phyloP scores from a whole-genome alignment of 2,329 filamentous ascomycete genomes.

The Stylonectria norvegica region DNA sequence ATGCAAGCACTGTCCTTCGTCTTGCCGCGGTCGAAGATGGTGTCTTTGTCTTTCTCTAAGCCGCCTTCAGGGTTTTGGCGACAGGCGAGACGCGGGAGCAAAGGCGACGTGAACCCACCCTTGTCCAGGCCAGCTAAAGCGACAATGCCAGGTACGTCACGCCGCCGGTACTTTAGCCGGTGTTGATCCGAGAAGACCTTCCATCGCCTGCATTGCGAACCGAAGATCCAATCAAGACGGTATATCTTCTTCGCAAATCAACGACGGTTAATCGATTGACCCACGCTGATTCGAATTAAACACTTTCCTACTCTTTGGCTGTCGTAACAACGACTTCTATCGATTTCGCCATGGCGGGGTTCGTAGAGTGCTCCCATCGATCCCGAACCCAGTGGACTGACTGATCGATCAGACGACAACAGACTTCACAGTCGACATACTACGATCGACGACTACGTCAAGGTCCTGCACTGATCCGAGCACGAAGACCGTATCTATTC shows the following conservation, averaged over 20 bases:
- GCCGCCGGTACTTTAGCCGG: constrained; percentile 18
- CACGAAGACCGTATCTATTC: constrained; percentile 85
- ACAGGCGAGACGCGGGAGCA: constrained; percentile 21
- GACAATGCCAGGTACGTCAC: constrained; percentile 13
- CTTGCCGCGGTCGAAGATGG: neutral
- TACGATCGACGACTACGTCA: constrained; percentile 87
- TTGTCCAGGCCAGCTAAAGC: constrained; percentile 8
- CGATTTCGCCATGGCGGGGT: constrained; percentile 22
- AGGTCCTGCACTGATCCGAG: constrained; percentile 84
- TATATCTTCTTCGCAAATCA: neutral
- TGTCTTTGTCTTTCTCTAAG: constrained; percentile 10
- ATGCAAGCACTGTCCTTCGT: too few relatives aligned
- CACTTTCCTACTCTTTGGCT: too few relatives aligned
- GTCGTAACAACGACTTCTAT: neutral
- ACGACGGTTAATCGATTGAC: too few relatives aligned
- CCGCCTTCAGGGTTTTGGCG: constrained; percentile 22
- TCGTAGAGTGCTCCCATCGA: constrained; percentile 4
- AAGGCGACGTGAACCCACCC: constrained; percentile 23
- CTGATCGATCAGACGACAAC: constrained; percentile 25
- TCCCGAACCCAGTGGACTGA: constrained; percentile 16
- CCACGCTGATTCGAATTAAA: too few relatives aligned
- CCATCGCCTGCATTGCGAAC: constrained; percentile 10
- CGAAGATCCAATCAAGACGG: too few relatives aligned
- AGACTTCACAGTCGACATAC: constrained; percentile 66
- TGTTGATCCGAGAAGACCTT: constrained; percentile 23